phyloP scores from a whole-genome alignment of 2,329 filamentous ascomycete species.

The Periconia sp. region DNA sequence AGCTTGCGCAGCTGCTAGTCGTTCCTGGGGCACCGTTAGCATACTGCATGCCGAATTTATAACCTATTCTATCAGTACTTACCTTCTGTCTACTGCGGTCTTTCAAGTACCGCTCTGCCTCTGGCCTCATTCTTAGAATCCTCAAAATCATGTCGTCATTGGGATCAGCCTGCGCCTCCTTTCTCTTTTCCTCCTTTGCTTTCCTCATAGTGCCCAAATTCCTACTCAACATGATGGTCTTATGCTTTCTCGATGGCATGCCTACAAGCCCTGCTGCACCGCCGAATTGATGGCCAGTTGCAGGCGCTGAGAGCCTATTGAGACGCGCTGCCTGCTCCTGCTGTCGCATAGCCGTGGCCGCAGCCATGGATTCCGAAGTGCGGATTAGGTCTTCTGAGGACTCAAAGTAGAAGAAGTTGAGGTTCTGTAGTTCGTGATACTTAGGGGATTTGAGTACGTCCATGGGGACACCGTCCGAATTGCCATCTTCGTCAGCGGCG shows the following conservation, averaged over 20 bases:
- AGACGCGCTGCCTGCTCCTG: slow-evolving; percentile 63
- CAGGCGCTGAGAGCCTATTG: slow-evolving; percentile 74
- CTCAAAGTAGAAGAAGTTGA: slow-evolving; percentile 99
- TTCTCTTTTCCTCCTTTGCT: slow-evolving; percentile 93
- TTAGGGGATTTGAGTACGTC: slow-evolving; percentile 96
- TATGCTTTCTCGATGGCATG: slow-evolving; percentile 58
- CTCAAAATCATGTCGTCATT: slow-evolving; percentile 98
- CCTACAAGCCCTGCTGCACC: slow-evolving; percentile 66
- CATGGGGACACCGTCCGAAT: slow-evolving; percentile 84
- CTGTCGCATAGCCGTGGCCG: slow-evolving; percentile 80
- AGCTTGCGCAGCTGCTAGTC: slow-evolving; percentile 85
- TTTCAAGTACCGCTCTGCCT: slow-evolving; percentile 84
- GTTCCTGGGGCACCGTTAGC: too few species aligned
- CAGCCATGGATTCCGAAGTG: slow-evolving; percentile 95
- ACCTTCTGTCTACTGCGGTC: slow-evolving; percentile 88
- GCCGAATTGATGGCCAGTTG: slow-evolving; percentile 60
- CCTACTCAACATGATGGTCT: slow-evolving; percentile 84
- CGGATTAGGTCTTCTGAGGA: slow-evolving; percentile 88
- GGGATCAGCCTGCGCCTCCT: slow-evolving; percentile 93
- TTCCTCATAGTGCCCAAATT: slow-evolving; percentile 96
- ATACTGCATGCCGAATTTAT: too few species aligned
- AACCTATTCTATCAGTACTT: too few species aligned
- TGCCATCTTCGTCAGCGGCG: slow-evolving; percentile 83
- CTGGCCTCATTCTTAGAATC: slow-evolving; percentile 92
- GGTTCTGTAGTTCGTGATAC: slow-evolving; percentile 93